phyloP scores from a whole-genome alignment of 495 filamentous ascomycete species.

The Ascobolus immersus region DNA sequence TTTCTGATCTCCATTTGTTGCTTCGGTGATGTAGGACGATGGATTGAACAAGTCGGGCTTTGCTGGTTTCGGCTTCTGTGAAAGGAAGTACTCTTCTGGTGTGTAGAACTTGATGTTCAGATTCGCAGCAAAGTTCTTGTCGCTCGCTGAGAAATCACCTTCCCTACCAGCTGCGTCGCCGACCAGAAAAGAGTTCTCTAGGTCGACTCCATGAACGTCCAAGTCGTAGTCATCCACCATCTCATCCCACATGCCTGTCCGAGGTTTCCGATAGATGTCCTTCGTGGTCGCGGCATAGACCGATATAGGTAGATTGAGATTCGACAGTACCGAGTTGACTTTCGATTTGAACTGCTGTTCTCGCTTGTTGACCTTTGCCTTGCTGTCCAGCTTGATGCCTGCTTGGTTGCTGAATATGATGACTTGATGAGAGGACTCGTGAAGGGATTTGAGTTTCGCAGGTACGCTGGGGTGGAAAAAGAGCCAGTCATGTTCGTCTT shows the following conservation, averaged over 20 bases:
- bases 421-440: conserved; percentile 40
- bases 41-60: conserved; percentile 45
- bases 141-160: conserved; percentile 51
- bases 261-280: conserved; percentile 65
- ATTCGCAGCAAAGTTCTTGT: conserved; percentile 71
- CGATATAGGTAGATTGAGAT: conserved; percentile 50
- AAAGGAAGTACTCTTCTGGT: conserved; percentile 76
- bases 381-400: conserved; percentile 47
- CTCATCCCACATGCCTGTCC: conserved; percentile 74
- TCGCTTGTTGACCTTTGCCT: conserved; percentile 29
- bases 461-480: conserved; percentile 74
- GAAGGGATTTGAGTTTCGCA: conserved; percentile 32
- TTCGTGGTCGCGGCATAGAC: conserved; percentile 65
- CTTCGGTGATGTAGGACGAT: conserved; percentile 20
- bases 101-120: conserved; percentile 54
- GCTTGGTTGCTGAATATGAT: conserved; percentile 74
- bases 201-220: conserved; percentile 34
- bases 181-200: conserved; percentile 50
- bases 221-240: conserved; percentile 49
- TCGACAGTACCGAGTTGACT: conserved; percentile 35
- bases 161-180: conserved; percentile 60
- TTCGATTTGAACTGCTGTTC: conserved; percentile 50
- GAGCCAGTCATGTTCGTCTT: conserved; percentile 57
- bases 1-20: conserved; percentile 1
- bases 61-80: conserved; percentile 34